Percentiles rank a stretch among this genome's conserved stretches.
These are phyloP conservation scores for Aspergillus tamarii DNA, from an alignment of 2,329 filamentous ascomycete species.

Conservation along the genomic window DNA sequence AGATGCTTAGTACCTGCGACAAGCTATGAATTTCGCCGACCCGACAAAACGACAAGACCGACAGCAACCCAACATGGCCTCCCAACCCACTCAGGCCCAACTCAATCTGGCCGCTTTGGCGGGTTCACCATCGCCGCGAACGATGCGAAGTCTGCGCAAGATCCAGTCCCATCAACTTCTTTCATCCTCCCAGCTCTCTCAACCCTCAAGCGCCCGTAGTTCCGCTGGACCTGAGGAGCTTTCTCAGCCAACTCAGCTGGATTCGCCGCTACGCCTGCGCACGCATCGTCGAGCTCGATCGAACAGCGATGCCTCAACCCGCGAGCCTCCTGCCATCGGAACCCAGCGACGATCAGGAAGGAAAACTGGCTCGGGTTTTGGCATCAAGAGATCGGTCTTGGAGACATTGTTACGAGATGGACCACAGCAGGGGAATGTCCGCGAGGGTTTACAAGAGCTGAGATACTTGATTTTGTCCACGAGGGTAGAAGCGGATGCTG, in stretches of 20 bases:
- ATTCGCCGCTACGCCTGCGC: conserved; percentile 29
- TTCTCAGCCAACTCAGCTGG: conserved; percentile 31
- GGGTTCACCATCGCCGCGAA: conserved; percentile 48
- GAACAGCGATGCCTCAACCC: conserved; percentile 70
- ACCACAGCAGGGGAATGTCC: conserved; percentile 68
- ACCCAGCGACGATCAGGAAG: conserved; percentile 40
- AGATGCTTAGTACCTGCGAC: conserved; percentile 26
- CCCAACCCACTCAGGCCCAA: conserved; percentile 28
- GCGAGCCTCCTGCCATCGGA: conserved; percentile 31
- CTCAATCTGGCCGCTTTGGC: conserved; percentile 30
- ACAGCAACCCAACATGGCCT: conserved; percentile 10
- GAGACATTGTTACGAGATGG: conserved; percentile 81
- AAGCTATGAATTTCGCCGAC: conserved; percentile 8
- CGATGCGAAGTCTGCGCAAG: conserved; percentile 69
- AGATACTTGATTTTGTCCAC: conserved; percentile 54
- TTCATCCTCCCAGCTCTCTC: conserved; percentile 58
- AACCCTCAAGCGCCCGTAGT: conserved; percentile 34
- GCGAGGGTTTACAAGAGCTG: conserved; percentile 49
- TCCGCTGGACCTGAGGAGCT: conserved; percentile 29
- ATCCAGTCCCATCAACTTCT: conserved; percentile 73
- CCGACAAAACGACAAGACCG: not conserved
- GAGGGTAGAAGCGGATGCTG: conserved; percentile 54
- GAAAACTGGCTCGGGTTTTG: conserved; percentile 50
- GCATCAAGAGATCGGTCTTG: conserved; percentile 57
- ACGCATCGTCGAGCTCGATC: conserved; percentile 62